These are phyloP conservation scores for Tritrichomonas musculus DNA, from an alignment of 208 protist species.

Conservation along the genomic window DNA sequence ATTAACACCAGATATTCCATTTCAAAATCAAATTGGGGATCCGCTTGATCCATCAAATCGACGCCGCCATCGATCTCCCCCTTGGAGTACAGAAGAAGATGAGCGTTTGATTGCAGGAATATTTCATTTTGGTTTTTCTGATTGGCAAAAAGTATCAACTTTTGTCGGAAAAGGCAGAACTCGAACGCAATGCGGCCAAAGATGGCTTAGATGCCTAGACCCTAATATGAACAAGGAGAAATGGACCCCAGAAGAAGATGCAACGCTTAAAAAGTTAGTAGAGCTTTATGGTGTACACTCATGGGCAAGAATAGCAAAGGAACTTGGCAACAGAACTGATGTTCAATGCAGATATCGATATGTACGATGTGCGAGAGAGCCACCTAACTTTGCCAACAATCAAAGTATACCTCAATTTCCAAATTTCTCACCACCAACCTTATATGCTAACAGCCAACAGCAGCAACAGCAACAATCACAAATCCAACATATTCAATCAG, in stretches of 20 bases:
- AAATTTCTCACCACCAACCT: too few relatives aligned
- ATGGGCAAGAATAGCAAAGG: background rate
- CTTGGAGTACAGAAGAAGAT: background rate
- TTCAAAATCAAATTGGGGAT: background rate
- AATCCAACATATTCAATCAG: too few relatives aligned
- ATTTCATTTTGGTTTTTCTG: background rate
- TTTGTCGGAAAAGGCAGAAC: background rate
- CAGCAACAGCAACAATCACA: too few relatives aligned
- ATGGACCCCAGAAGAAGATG: background rate
- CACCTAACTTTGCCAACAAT: too few relatives aligned
- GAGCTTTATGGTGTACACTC: background rate
- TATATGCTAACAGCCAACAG: too few relatives aligned
- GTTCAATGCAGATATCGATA: background rate
- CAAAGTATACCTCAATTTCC: too few relatives aligned
- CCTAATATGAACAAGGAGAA: background rate
- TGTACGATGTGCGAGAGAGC: background rate
- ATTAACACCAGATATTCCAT: too few relatives aligned
- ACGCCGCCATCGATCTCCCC: background rate
- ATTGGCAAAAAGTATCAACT: background rate
- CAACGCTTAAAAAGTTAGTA: background rate
- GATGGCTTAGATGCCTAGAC: background rate
- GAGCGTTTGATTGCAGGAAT: background rate
- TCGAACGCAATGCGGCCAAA: background rate
- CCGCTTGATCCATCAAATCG: too few relatives aligned
- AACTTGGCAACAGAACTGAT: background rate